Evolutionary conservation across 2,329 filamentous ascomycete species (phyloP).

Genomic region (Pyrenochaeta sp.): DNA sequence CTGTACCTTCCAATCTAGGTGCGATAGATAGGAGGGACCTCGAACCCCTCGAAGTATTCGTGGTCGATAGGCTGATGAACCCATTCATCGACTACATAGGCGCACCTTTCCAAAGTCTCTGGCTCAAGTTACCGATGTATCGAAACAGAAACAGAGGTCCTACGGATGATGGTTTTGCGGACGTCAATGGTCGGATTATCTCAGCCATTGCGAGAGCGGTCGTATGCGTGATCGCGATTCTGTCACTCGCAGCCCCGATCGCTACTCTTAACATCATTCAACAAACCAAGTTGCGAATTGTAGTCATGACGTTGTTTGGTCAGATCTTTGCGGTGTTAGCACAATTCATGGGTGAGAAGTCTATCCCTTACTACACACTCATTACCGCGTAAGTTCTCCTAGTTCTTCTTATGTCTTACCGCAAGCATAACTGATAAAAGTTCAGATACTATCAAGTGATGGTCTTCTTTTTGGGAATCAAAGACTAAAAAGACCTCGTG

Average conservation of each 20-base stretch:
- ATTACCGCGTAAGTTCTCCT: not conserved
- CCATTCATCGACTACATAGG: not conserved
- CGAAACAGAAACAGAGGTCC: not conserved
- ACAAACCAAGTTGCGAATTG: not conserved
- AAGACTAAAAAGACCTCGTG: no score
- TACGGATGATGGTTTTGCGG: not conserved
- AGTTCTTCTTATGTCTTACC: not conserved
- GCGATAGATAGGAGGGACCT: not conserved
- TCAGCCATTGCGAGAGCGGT: not conserved
- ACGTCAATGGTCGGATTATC: not conserved
- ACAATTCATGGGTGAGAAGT: not conserved
- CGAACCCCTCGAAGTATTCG: not conserved
- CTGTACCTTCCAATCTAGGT: not conserved
- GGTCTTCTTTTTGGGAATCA: not conserved
- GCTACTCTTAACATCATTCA: slow-evolving; percentile 4
- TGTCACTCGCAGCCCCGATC: slow-evolving; percentile 6
- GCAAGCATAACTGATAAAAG: not conserved
- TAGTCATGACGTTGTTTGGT: slow-evolving; percentile 8
- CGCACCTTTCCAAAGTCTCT: not conserved
- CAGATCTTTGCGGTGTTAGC: not conserved
- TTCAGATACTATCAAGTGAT: not conserved
- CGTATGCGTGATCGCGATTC: slow-evolving; percentile 5
- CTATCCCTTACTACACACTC: not conserved
- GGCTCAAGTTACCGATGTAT: not conserved
- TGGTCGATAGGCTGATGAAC: slow-evolving; percentile 2